phyloP scores from a whole-genome alignment of 2,329 filamentous ascomycete genomes.

The Aotearoamyces nothofagi region DNA sequence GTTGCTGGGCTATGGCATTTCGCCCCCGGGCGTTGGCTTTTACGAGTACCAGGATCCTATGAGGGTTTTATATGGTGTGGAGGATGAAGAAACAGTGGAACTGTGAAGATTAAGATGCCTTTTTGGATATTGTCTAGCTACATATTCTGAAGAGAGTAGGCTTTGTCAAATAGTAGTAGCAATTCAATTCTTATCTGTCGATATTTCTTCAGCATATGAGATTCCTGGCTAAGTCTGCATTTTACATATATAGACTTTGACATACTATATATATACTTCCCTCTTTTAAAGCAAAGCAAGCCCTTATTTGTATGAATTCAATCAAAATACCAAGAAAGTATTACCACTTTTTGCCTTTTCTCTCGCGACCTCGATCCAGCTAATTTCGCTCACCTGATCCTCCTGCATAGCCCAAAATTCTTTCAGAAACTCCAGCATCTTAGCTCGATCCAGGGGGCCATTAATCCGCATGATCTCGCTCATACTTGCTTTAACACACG shows the following conservation, averaged over 20 bases:
- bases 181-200: too few species aligned
- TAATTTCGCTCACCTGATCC: background rate
- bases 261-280: too few species aligned
- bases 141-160: too few species aligned
- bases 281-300: too few species aligned
- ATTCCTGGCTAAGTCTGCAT: too few species aligned
- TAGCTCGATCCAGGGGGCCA: slow-evolving; percentile 1
- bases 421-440: slow-evolving; percentile 2
- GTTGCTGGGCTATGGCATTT: slow-evolving; percentile 8
- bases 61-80: slow-evolving; percentile 7
- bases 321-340: slow-evolving; percentile 3
- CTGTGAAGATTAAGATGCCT: too few species aligned
- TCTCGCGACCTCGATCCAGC: slow-evolving; percentile 4
- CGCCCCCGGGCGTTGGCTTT: slow-evolving; percentile 5
- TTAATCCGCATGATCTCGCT: slow-evolving; percentile 2
- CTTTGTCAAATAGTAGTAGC: too few species aligned
- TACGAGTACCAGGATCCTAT: slow-evolving; percentile 9
- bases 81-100: slow-evolving; percentile 8
- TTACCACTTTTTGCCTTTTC: slow-evolving; percentile 1
- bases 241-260: too few species aligned
- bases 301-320: too few species aligned
- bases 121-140: too few species aligned
- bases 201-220: too few species aligned
- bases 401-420: slow-evolving; percentile 3
- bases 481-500: slow-evolving; percentile 2